These are phyloP conservation scores for Kluyveromyces nonfermentans DNA, from an alignment of 805 yeast genomes.

Conservation along the genomic window DNA sequence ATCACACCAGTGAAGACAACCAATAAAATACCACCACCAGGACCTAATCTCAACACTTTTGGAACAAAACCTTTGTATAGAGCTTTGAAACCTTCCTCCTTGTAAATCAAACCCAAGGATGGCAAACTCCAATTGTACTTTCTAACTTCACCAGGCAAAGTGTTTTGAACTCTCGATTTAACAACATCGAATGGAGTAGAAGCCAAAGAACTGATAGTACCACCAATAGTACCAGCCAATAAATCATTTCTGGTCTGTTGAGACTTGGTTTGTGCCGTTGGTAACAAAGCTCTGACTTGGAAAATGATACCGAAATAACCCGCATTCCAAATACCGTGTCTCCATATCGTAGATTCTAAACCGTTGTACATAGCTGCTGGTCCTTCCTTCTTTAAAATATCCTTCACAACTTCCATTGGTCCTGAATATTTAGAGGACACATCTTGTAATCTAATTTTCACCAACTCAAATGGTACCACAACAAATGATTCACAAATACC, in stretches of 20 bases:
- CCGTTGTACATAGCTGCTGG: slow-evolving; percentile 83
- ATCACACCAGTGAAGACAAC: slow-evolving; percentile 93
- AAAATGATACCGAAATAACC: slow-evolving; percentile 94
- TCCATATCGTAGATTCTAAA: slow-evolving; percentile 92
- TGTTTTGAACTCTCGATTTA: slow-evolving; percentile 87
- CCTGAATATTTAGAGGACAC: slow-evolving; percentile 72
- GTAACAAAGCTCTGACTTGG: slow-evolving; percentile 74
- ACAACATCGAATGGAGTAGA: slow-evolving; percentile 98
- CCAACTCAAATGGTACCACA: slow-evolving; percentile 94
- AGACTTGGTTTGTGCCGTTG: slow-evolving; percentile 59
- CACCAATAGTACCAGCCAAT: slow-evolving; percentile 92
- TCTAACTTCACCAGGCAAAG: slow-evolving; percentile 64
- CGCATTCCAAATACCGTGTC: slow-evolving; percentile 95
- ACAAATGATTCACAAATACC: slow-evolving; percentile 96
- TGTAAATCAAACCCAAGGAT: slow-evolving; percentile 56
- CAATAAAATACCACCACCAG: slow-evolving; percentile 97
- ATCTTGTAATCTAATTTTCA: slow-evolving; percentile 92
- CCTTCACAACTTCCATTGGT: slow-evolving; percentile 70
- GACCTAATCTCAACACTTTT: slow-evolving; percentile 93
- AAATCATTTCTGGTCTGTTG: slow-evolving; percentile 81
- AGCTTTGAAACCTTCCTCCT: slow-evolving; percentile 87
- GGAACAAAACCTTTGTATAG: slow-evolving; percentile 95
- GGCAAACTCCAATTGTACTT: slow-evolving; percentile 93
- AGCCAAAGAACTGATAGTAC: slow-evolving; percentile 88
- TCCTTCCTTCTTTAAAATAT: slow-evolving; percentile 70